Percentiles rank a stretch among this genome's conserved stretches.
phyloP scores from a whole-genome alignment of 306 rosid genomes.

The Canavalia ensiformis region DNA sequence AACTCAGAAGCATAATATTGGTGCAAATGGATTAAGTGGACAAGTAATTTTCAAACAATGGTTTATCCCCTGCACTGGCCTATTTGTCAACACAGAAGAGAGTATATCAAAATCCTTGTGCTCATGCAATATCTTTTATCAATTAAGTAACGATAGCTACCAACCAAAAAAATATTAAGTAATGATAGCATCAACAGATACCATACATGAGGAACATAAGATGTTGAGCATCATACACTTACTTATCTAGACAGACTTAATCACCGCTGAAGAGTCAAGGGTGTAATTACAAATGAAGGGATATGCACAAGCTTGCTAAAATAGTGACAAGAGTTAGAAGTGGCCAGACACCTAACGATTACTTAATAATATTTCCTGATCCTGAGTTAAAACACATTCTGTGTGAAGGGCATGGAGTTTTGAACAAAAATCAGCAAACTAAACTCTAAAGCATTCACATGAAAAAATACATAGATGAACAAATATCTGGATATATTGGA shows the following conservation, averaged over 20 bases:
- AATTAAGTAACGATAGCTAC: conserved; percentile 25
- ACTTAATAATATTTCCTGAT: neutral
- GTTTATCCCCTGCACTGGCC: conserved; percentile 1
- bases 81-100: neutral
- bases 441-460: conserved; percentile 30
- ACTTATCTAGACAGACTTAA: conserved; percentile 14
- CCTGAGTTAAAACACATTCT: neutral
- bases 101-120: conserved; percentile 1
- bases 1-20: neutral
- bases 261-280: neutral
- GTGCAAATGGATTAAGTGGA: conserved; percentile 11
- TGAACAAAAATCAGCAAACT: neutral
- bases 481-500: conserved; percentile 14
- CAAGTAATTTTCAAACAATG: conserved; percentile 9
- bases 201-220: neutral
- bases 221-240: neutral
- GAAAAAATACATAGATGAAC: conserved; percentile 8
- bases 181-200: conserved; percentile 29
- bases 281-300: neutral
- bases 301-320: neutral
- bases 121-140: conserved; percentile 22
- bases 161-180: neutral
- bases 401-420: neutral
- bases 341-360: neutral
- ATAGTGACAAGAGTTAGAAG: neutral